Conservation (phyloP, 1,284 basidiomycete species). For the Trametes sp. region DNA sequence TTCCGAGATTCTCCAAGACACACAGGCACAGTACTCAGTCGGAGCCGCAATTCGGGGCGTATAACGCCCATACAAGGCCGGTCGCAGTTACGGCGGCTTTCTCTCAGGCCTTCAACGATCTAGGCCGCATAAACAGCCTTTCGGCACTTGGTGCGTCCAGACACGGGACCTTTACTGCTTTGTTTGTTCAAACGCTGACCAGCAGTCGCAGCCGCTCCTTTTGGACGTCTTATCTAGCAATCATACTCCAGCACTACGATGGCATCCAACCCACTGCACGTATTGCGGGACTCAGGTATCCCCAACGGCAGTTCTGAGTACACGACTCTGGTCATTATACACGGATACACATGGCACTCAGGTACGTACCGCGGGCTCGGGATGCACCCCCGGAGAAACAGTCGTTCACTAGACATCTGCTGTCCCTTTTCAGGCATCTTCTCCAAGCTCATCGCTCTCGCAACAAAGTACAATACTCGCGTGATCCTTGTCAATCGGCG, state of each 20-base stretch:
- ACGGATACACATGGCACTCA: constrained; percentile 14
- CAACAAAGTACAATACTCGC: constrained; percentile 6
- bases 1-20: background rate
- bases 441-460: constrained; percentile 23
- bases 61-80: background rate
- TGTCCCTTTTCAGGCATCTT: constrained; percentile 34
- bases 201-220: no score
- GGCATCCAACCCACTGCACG: background rate
- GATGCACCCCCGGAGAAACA: background rate
- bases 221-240: background rate
- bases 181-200: no score
- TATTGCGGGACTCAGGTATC: constrained; percentile 5
- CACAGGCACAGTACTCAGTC: background rate
- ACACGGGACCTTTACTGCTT: background rate
- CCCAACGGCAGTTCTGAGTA: constrained; percentile 6
- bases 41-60: background rate
- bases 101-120: background rate
- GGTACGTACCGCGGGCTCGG: background rate
- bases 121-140: background rate
- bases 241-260: background rate
- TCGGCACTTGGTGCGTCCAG: no score
- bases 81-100: background rate
- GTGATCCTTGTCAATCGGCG: constrained; percentile 18
- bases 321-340: constrained; percentile 17
- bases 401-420: background rate